A percentile compares a stretch with the other conserved stretches of the same genome.
These are phyloP conservation scores for Talaromyces ruber DNA, from an alignment of 495 filamentous ascomycete species.

Conservation along the genomic window DNA sequence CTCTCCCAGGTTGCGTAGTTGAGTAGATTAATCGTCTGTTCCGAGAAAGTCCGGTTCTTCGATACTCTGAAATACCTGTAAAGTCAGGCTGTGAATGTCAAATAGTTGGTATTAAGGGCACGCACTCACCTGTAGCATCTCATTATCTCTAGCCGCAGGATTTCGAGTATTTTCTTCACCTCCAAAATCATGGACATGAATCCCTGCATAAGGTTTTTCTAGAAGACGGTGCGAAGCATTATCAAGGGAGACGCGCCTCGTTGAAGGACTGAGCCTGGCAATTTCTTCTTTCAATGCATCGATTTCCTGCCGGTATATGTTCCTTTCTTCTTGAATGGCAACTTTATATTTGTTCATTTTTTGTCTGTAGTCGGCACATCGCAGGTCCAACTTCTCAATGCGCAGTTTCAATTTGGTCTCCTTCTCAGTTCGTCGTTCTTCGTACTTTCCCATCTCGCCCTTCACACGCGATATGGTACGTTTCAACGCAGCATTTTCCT, in stretches of 20 bases:
- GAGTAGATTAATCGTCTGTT: not conserved
- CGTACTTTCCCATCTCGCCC: constrained; percentile 44
- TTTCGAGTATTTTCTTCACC: constrained; percentile 4
- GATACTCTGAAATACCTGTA: constrained; percentile 1
- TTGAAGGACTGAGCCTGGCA: constrained; percentile 19
- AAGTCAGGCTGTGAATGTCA: not conserved
- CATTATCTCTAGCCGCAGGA: not conserved
- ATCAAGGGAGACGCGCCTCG: constrained; percentile 15
- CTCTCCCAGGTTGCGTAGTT: not conserved
- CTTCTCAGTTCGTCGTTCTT: constrained; percentile 42
- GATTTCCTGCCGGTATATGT: constrained; percentile 26
- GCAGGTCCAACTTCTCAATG: constrained; percentile 36
- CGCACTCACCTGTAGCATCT: constrained; percentile 5
- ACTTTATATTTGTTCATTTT: constrained; percentile 32
- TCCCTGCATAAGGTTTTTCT: constrained; percentile 20
- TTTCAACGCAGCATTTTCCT: constrained; percentile 45
- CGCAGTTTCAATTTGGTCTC: constrained; percentile 42
- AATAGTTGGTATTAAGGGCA: not conserved
- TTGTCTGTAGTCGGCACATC: constrained; percentile 37
- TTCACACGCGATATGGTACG: constrained; percentile 44
- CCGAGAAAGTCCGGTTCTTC: not conserved
- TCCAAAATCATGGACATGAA: constrained; percentile 23
- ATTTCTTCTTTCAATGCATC: constrained; percentile 22
- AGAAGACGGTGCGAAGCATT: constrained; percentile 23
- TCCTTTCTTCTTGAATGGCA: constrained; percentile 27